Percentiles rank a stretch among this genome's conserved stretches.
These are phyloP conservation scores for Multifurca ochricompacta DNA, from an alignment of 768 basidiomycete genomes.

Conservation along the genomic window DNA sequence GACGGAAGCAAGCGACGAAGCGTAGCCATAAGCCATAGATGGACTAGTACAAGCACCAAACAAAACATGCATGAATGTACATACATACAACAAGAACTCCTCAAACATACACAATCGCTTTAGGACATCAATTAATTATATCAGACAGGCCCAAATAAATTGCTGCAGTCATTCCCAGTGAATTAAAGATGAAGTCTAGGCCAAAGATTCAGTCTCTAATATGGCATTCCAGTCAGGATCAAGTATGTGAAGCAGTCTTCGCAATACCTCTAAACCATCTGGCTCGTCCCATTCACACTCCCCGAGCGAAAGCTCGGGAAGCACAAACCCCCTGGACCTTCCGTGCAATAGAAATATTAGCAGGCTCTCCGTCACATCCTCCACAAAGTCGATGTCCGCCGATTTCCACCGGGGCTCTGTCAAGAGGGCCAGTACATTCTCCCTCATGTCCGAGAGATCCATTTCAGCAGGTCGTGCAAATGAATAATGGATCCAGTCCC, in stretches of 20 bases:
- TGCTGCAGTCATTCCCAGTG: too few relatives aligned
- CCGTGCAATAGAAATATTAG: background rate
- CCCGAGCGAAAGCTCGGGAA: background rate
- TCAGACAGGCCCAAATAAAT: too few relatives aligned
- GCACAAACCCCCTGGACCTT: background rate
- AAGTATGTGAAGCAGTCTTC: background rate
- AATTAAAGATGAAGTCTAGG: background rate
- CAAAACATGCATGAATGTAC: too few relatives aligned
- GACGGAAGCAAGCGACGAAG: too few relatives aligned
- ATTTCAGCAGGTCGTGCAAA: background rate
- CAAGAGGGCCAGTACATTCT: background rate
- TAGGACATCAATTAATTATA: too few relatives aligned
- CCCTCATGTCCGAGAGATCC: background rate
- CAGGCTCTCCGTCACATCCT: slow-evolving; percentile 1
- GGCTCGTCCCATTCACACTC: background rate
- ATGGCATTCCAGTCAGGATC: slow-evolving; percentile 1
- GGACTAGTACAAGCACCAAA: too few relatives aligned
- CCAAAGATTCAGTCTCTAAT: background rate
- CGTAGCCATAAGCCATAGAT: too few relatives aligned
- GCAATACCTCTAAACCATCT: background rate
- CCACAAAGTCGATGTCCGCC: background rate
- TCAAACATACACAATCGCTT: too few relatives aligned
- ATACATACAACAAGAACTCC: too few relatives aligned
- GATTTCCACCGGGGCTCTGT: background rate
- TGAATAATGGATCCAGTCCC: slow-evolving; percentile 6